Evolutionary conservation across 179 eudicot species (phyloP), one percentile per base, ranked within the genome.

Genomic region (Patellifolia procumbens): DNA sequence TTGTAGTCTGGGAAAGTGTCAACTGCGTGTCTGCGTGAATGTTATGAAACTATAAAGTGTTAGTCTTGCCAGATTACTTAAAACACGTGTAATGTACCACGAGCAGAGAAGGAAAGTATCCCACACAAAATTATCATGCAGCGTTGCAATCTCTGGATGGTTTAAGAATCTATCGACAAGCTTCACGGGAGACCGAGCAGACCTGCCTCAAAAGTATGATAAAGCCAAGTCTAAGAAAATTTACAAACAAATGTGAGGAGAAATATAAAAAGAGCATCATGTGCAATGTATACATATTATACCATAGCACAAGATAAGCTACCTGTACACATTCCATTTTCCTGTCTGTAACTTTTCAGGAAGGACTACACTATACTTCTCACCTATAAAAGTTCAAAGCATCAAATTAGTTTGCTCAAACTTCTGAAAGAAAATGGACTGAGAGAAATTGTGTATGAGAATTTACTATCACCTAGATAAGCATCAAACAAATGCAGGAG

Each of bases 311-410:
- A 81, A 83, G 70, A 79, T 39, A 52, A 72, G 80, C 72, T 68
- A 94, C 99, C 99, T 89, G 89, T 95, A 89, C 24, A 95, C 99
- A 82, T 95, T 93, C 99, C 99, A 95, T 74, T 93, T 95, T 81
- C 97, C 98, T 17, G 90, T 88, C 62, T 90, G 91, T 85, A 95
- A 84, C 87, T 90, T 95, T 79, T 95, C 99, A 43, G 99, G 99
- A 82, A 95, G 98, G 80, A 90, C 83, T 61, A 88, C 97, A 85
- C 99, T 91, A 78, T 89, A 93, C 37, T 83, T 75, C 79, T 93
- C 86, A 79, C 86, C 99, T 95, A 86, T 72, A 83, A 76, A 67
- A 81, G n/a, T 49, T 19, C 26, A 59, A 82, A 31, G 59, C 67
- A 78, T 72, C 42, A 83, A 24, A 72, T 31, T 11, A 16, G 39